These are phyloP conservation scores for Poronia punctata DNA, from an alignment of 495 filamentous ascomycete genomes.

Conservation along the genomic window DNA sequence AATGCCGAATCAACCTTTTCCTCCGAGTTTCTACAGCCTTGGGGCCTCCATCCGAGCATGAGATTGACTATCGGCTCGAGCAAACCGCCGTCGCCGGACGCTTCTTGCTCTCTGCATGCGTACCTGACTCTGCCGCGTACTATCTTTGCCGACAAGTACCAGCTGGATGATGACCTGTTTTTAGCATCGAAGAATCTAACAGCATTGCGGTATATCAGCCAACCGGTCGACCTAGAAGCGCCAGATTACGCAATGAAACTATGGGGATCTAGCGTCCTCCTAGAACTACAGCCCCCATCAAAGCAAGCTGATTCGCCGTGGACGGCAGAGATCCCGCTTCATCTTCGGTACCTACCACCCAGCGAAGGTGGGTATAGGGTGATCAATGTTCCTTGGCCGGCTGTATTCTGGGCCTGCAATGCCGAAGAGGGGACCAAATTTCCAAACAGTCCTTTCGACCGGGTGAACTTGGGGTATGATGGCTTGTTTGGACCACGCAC, in stretches of 20 bases:
- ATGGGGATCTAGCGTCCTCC: constrained; percentile 77
- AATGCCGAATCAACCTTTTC: constrained; percentile 47
- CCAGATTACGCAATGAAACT: constrained; percentile 68
- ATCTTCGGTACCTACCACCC: constrained; percentile 75
- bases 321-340: constrained; percentile 76
- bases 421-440: constrained; percentile 68
- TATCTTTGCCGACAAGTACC: constrained; percentile 84
- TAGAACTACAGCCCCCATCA: constrained; percentile 60
- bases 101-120: constrained; percentile 64
- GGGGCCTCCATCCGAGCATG: constrained; percentile 84
- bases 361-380: constrained; percentile 41
- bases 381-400: constrained; percentile 59
- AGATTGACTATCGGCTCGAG: constrained; percentile 44
- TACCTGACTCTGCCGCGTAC: constrained; percentile 80
- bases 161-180: constrained; percentile 66
- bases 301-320: constrained; percentile 35
- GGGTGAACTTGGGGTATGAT: constrained; percentile 78
- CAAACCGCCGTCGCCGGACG: constrained; percentile 31
- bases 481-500: constrained; percentile 71
- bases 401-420: constrained; percentile 89
- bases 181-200: constrained; percentile 68
- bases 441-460: constrained; percentile 77
- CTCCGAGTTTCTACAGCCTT: constrained; percentile 56
- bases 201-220: constrained; percentile 57
- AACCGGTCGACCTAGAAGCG: constrained; percentile 88